phyloP scores from a whole-genome alignment of 441 rosid genomes.

The Syzygium malaccense region DNA sequence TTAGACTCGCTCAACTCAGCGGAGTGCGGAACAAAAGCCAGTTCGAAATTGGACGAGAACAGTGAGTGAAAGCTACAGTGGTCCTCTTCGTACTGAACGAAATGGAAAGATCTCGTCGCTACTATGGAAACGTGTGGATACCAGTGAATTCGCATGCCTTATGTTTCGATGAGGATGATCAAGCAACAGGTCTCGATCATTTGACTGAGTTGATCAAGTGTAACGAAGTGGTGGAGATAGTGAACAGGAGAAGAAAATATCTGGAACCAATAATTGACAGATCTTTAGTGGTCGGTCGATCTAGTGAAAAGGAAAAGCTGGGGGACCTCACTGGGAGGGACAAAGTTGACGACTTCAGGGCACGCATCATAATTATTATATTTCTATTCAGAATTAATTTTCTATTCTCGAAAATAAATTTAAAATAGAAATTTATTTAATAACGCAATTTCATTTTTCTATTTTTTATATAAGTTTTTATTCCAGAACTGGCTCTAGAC shows the following conservation, averaged over 20 bases:
- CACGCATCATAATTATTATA: too few relatives aligned
- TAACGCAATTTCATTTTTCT: too few relatives aligned
- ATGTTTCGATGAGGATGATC: background rate
- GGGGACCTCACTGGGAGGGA: background rate
- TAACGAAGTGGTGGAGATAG: background rate
- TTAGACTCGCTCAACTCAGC: background rate
- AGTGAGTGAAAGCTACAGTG: background rate
- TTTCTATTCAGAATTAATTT: too few relatives aligned
- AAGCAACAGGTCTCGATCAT: background rate
- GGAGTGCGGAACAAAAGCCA: background rate
- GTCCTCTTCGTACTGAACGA: background rate
- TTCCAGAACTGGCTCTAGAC: too few relatives aligned
- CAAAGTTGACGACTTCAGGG: background rate
- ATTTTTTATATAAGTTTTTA: too few relatives aligned
- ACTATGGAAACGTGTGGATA: background rate
- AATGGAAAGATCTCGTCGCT: background rate
- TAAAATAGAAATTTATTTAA: rapidly evolving
- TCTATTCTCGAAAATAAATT: too few relatives aligned
- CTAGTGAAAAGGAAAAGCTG: background rate
- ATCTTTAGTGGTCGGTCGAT: background rate
- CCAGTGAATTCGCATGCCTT: background rate
- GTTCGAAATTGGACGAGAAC: background rate
- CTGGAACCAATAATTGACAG: background rate
- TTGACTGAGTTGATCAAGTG: background rate
- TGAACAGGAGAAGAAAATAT: background rate